These are phyloP conservation scores for Crepidotus variabilis DNA, from an alignment of 768 basidiomycete genomes.

Conservation along the genomic window DNA sequence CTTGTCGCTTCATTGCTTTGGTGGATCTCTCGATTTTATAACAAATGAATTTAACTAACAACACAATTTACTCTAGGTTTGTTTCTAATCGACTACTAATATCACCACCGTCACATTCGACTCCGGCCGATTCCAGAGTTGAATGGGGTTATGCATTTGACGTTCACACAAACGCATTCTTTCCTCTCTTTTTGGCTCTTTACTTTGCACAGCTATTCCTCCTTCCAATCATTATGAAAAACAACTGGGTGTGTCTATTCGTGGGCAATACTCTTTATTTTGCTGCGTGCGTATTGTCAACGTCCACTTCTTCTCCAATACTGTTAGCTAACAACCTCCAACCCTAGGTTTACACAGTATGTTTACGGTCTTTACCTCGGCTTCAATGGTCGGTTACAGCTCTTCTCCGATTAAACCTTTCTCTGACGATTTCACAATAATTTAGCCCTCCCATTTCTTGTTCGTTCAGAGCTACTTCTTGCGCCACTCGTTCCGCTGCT, in stretches of 20 bases:
- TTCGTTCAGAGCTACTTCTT: slow-evolving; percentile 87
- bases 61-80: slow-evolving; percentile 35
- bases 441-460: slow-evolving; percentile 88
- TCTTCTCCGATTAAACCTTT: slow-evolving; percentile 10
- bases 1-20: slow-evolving; percentile 73
- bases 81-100: slow-evolving; percentile 69
- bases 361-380: slow-evolving; percentile 90
- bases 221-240: slow-evolving; percentile 74
- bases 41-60: no score
- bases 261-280: slow-evolving; percentile 92
- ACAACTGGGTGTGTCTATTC: slow-evolving; percentile 93
- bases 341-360: slow-evolving; percentile 76
- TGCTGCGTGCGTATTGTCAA: slow-evolving; percentile 58
- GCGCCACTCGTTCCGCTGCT: slow-evolving; percentile 87
- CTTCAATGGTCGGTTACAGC: slow-evolving; percentile 54
- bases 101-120: slow-evolving; percentile 69
- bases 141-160: slow-evolving; percentile 97
- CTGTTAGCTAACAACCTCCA: slow-evolving; percentile 8
- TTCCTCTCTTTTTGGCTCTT: slow-evolving; percentile 86
- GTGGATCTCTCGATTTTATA: slow-evolving; percentile 32
- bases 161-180: slow-evolving; percentile 95
- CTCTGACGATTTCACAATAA: slow-evolving; percentile 6
- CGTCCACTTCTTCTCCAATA: not conserved
- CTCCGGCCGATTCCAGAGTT: slow-evolving; percentile 65
- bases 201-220: slow-evolving; percentile 89